Percentiles rank a stretch among this genome's conserved stretches.
Conservation (phyloP, 1,139 yeast genomes). For the Scheffersomyces titani region DNA sequence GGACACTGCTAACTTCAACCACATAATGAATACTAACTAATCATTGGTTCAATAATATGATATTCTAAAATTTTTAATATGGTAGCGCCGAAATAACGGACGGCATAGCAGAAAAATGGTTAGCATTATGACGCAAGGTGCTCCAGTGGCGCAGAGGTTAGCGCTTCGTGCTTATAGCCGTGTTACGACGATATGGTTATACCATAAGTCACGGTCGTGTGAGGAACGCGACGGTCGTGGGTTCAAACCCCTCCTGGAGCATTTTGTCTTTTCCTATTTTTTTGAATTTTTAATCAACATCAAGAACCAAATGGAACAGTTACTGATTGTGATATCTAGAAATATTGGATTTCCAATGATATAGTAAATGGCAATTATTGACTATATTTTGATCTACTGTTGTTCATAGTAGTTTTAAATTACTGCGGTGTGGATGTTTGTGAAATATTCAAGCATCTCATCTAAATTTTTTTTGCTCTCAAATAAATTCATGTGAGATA, state of each 20-base stretch:
- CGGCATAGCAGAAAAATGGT: not conserved
- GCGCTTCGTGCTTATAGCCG: slow-evolving; percentile 60
- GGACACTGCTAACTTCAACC: too few relatives aligned
- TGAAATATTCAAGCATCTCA: slow-evolving; percentile 1
- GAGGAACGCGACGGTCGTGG: slow-evolving; percentile 63
- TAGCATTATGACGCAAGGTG: slow-evolving; percentile 19
- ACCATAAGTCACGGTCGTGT: slow-evolving; percentile 57
- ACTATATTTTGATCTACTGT: not conserved
- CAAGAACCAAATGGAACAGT: not conserved
- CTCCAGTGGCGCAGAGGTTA: slow-evolving; percentile 59
- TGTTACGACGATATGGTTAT: slow-evolving; percentile 50
- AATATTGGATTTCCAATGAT: too few relatives aligned
- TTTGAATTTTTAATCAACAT: not conserved
- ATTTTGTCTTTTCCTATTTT: slow-evolving; percentile 35
- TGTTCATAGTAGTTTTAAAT: not conserved
- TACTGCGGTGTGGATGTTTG: not conserved
- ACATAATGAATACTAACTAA: too few relatives aligned
- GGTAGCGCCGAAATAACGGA: not conserved
- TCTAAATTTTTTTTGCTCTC: not conserved
- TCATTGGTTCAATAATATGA: too few relatives aligned
- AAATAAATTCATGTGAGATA: not conserved
- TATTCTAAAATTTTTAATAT: too few relatives aligned
- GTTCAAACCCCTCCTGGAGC: slow-evolving; percentile 60
- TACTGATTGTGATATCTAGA: not conserved
- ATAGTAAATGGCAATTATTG: not conserved